phyloP scores from a whole-genome alignment of 208 protist genomes.

The Plasmodiophora brassicae region DNA sequence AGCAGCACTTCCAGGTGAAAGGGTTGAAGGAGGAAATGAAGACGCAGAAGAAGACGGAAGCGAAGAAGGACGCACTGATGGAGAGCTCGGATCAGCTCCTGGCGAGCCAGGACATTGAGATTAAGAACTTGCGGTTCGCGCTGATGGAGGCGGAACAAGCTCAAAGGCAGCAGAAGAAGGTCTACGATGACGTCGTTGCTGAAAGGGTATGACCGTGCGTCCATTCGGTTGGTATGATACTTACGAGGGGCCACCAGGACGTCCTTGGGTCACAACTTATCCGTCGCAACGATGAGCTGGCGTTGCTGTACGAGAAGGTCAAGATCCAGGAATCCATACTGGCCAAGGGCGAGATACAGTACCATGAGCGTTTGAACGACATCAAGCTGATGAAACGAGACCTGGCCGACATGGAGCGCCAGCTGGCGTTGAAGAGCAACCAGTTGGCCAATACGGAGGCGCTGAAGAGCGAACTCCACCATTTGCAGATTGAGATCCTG shows the following conservation, averaged over 20 bases:
- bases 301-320: conserved; percentile 92
- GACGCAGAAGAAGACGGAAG: conserved; percentile 61
- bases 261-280: conserved; percentile 80
- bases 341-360: conserved; percentile 85
- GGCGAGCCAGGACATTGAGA: conserved; percentile 46
- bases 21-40: conserved; percentile 64
- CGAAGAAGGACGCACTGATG: conserved; percentile 70
- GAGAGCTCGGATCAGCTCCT: conserved; percentile 49
- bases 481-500: conserved; percentile 79
- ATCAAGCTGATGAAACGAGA: conserved; percentile 76
- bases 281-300: conserved; percentile 90
- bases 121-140: conserved; percentile 28
- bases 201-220: conserved; percentile 69
- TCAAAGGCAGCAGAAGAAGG: conserved; percentile 74
- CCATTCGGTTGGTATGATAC: neutral
- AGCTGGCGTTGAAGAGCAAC: conserved; percentile 37
- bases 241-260: conserved; percentile 78
- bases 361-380: conserved; percentile 74
- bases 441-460: conserved; percentile 45
- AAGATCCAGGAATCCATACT: conserved; percentile 85
- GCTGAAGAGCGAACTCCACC: conserved; percentile 64
- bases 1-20: conserved; percentile 59
- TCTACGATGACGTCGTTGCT: conserved; percentile 80
- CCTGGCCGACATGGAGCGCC: conserved; percentile 78
- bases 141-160: conserved; percentile 82